Evolutionary conservation across 2,329 filamentous ascomycete species (phyloP), one percentile per base, ranked within the genome.

Genomic region (Colletotrichum sp.): DNA sequence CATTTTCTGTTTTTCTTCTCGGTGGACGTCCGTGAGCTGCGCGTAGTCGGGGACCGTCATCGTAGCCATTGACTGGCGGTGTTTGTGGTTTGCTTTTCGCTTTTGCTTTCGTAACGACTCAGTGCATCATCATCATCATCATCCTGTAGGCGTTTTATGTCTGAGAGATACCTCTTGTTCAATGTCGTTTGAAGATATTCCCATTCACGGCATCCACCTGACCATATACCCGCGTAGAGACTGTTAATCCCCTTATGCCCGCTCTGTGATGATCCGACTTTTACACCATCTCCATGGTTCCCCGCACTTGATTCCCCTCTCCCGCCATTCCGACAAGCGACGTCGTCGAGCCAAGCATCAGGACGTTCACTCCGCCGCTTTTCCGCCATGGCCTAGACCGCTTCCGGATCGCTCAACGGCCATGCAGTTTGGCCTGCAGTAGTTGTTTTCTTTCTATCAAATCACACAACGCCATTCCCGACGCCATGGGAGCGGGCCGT

Each of bases 151-250:
- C 74, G 74, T 76, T 76, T 69, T 62, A 72, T 71, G 63, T 60
- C 32, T 73, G 73, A 76, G 71, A 73, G 74, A 76, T 76, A 74
- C 74, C 74, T 76, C 59, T 57, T 68, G 52, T 34, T 66, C 44
- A 52, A 39, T 63, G 59, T 71, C 21, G 55, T 12, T 57, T 8
- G 5, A 72, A 64, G 18, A 55, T 72, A 63, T 75, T 59, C 30
- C 57, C 63, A 55, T n/a, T 55, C 16, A 3, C 24, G 18, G 36
- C 24, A 15, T 69, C 21, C 8, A 30, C 21, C 24, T 36, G 24
- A 12, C 24, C 12, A 39, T 30, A 39, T 55, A 39, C 36, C 34
- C 18, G 5, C 7, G 21, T 30, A 60, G 16, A 30, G 30, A 18
- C 30, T 1, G 3, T 24, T 13, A 4, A 8, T 7, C 15, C 15